Percentiles rank a stretch among this genome's conserved stretches.
Conservation (phyloP, 805 yeast species). For the Metschnikowia similis region DNA sequence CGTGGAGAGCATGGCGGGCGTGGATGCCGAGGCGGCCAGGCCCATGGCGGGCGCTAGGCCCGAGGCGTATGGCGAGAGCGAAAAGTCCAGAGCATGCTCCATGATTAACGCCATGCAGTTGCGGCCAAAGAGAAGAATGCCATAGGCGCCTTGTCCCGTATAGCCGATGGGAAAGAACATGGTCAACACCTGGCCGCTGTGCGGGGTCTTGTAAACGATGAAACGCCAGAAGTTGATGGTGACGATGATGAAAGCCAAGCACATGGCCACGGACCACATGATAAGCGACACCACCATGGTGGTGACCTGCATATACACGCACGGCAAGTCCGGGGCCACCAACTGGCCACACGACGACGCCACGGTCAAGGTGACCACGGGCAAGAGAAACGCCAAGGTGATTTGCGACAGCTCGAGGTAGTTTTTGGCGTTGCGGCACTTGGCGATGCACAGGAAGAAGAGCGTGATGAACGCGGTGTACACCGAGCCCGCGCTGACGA, state of each 20-base stretch:
- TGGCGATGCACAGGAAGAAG: conserved; percentile 43
- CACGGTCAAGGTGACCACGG: conserved; percentile 79
- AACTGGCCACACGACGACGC: conserved; percentile 66
- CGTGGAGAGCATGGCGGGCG: conserved; percentile 6
- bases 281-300: conserved; percentile 53
- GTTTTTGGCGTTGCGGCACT: conserved; percentile 25
- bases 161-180: conserved; percentile 78
- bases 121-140: conserved; percentile 52
- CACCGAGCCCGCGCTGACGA: conserved; percentile 51
- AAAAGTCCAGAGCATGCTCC: conserved; percentile 8
- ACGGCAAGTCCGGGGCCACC: conserved; percentile 43
- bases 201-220: conserved; percentile 55
- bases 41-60: conserved; percentile 2
- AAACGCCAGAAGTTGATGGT: conserved; percentile 59
- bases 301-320: conserved; percentile 41
- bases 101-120: conserved; percentile 28
- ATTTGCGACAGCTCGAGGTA: conserved; percentile 28
- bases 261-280: conserved; percentile 67
- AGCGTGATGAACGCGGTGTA: conserved; percentile 59
- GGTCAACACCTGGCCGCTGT: conserved; percentile 52
- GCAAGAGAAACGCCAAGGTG: conserved; percentile 59
- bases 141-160: conserved; percentile 79
- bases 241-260: conserved; percentile 52
- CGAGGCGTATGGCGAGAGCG: conserved; percentile 10
- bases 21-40: conserved; percentile 2